A percentile compares a stretch with the other conserved stretches of the same genome.
Evolutionary conservation across 331 rosid species (phyloP).

Genomic region (Quercus tomentella): DNA sequence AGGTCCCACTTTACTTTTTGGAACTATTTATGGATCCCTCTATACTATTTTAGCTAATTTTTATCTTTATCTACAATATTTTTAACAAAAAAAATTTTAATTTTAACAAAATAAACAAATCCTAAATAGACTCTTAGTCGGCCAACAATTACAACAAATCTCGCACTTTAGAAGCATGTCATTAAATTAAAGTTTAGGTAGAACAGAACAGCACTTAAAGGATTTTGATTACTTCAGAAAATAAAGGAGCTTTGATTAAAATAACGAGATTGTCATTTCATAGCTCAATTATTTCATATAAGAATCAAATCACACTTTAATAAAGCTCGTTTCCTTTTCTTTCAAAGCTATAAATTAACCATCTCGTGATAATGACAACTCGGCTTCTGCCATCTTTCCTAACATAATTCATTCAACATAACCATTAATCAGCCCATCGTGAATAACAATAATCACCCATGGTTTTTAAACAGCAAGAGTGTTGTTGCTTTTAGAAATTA

Average conservation of each 20-base stretch:
- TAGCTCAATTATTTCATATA: constrained; percentile 16
- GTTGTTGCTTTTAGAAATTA: not conserved
- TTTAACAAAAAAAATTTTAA: too few relatives aligned
- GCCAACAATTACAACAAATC: constrained; percentile 12
- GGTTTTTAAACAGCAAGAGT: constrained; percentile 1
- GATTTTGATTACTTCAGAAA: not conserved
- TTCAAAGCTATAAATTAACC: not conserved
- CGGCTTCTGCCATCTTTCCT: too few relatives aligned
- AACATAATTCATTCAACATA: constrained; percentile 21
- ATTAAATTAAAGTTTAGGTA: constrained; percentile 8
- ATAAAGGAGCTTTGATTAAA: not conserved
- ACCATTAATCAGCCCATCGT: not conserved
- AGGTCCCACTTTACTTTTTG: too few relatives aligned
- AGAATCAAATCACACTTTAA: constrained; percentile 20
- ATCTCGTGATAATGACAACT: too few relatives aligned
- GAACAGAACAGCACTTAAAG: constrained; percentile 7
- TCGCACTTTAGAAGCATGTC: constrained; percentile 27
- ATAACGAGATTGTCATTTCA: constrained; percentile 21
- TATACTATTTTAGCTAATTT: too few relatives aligned
- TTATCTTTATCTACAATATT: rapidly evolving
- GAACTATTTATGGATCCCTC: rapidly evolving
- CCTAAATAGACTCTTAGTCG: too few relatives aligned
- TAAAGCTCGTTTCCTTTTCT: constrained; percentile 2
- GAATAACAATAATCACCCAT: not conserved
- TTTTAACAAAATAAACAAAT: too few relatives aligned